Conservation (phyloP, 805 yeast species). For the Teunomyces stri region DNA sequence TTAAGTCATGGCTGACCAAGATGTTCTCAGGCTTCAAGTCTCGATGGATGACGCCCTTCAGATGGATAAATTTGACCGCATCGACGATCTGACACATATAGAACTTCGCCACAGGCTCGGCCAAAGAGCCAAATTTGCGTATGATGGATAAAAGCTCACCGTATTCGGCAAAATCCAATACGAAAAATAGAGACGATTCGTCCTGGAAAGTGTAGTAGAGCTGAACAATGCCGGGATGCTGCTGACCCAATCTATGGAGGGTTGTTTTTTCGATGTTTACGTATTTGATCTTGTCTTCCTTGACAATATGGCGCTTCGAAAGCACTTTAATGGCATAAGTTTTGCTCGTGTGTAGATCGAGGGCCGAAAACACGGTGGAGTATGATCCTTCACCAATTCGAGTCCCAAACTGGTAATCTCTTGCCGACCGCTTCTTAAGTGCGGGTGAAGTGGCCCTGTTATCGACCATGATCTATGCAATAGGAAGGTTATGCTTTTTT, state of each 20-base stretch:
- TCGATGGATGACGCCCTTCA: conserved; percentile 86
- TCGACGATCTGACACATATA: conserved; percentile 88
- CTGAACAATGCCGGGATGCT: conserved; percentile 91
- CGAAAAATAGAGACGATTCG: conserved; percentile 81
- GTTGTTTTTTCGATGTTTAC: conserved; percentile 95
- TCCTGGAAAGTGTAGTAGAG: conserved; percentile 95
- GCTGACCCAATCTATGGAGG: conserved; percentile 75
- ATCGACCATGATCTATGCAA: not conserved
- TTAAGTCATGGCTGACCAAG: conserved; percentile 78
- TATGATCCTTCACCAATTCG: conserved; percentile 95
- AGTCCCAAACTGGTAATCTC: conserved; percentile 86
- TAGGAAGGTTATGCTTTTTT: not conserved
- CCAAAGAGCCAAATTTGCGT: conserved; percentile 72
- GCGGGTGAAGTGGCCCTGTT: not conserved
- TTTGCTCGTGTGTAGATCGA: conserved; percentile 68
- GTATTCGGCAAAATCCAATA: conserved; percentile 88
- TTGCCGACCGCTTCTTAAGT: conserved; percentile 47
- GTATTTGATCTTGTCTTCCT: conserved; percentile 91
- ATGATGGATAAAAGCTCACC: conserved; percentile 89
- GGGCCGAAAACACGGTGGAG: conserved; percentile 87
- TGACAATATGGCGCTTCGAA: conserved; percentile 87
- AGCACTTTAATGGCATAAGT: conserved; percentile 90
- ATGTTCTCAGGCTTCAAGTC: conserved; percentile 96
- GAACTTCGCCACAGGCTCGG: conserved; percentile 72
- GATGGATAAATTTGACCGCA: conserved; percentile 84